Percentiles rank a stretch among this genome's conserved stretches.
phyloP scores from a whole-genome alignment of 2,329 filamentous ascomycete species.

The Aspergillus ustus region DNA sequence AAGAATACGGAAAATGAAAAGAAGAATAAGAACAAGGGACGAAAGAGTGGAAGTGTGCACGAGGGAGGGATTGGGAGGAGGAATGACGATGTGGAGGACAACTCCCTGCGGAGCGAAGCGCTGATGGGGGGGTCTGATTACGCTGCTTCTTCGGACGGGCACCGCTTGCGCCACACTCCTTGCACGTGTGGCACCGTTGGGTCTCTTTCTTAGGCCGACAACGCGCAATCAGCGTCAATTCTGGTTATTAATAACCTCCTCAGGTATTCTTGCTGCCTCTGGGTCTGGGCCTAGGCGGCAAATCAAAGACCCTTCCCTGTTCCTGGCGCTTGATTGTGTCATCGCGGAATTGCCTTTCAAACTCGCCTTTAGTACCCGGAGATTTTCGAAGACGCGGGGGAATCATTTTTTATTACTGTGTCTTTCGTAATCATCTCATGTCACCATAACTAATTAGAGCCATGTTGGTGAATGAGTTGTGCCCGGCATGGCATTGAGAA shows the following conservation, averaged over 20 bases:
- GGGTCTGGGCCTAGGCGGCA: conserved; percentile 11
- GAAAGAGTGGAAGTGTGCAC: conserved; percentile 15
- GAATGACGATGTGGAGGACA: conserved; percentile 26
- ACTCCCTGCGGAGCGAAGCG: conserved; percentile 7
- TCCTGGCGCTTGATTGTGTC: conserved; percentile 11
- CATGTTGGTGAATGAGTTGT: background rate
- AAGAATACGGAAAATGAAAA: conserved; percentile 5
- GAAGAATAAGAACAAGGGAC: conserved; percentile 14
- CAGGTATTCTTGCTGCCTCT: conserved; percentile 11
- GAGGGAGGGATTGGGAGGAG: conserved; percentile 11
- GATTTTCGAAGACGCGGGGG: background rate
- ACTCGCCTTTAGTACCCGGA: background rate
- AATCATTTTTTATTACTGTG: background rate
- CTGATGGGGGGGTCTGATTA: background rate
- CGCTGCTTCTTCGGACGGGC: background rate
- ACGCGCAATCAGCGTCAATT: conserved; percentile 21
- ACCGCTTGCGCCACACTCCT: conserved; percentile 32
- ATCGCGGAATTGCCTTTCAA: background rate
- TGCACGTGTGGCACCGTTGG: conserved; percentile 27
- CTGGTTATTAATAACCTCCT: conserved; percentile 16
- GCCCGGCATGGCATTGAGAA: background rate
- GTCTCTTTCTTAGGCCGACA: conserved; percentile 21
- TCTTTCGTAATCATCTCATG: background rate
- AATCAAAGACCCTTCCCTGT: conserved; percentile 8
- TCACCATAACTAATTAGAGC: background rate